These are phyloP conservation scores for Ocimum tenuiflorum DNA, from an alignment of 257 asterid genomes.

Conservation along the genomic window DNA sequence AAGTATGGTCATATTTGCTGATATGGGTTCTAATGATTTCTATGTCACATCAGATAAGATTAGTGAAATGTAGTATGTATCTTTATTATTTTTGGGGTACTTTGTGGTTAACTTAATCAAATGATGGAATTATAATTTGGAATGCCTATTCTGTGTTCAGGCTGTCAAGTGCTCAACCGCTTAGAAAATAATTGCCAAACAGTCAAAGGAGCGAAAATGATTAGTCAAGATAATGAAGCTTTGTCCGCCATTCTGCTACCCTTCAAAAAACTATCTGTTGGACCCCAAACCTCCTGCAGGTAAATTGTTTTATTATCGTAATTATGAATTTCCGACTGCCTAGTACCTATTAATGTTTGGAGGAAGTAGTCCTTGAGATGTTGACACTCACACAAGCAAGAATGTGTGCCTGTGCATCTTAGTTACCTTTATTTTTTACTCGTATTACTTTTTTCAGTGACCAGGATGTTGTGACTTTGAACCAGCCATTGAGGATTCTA, in stretches of 20 bases:
- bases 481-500: slow-evolving; percentile 81
- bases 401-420: neutral
- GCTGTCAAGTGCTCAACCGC: slow-evolving; percentile 72
- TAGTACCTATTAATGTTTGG: neutral
- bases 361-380: slow-evolving; percentile 4
- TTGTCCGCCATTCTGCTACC: slow-evolving; percentile 72
- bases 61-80: too few relatives aligned
- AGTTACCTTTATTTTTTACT: slow-evolving; percentile 4
- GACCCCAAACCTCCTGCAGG: slow-evolving; percentile 52
- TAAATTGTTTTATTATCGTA: slow-evolving; percentile 19
- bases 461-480: slow-evolving; percentile 48
- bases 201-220: slow-evolving; percentile 74
- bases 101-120: too few relatives aligned
- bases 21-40: too few relatives aligned
- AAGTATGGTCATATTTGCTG: too few relatives aligned
- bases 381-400: too few relatives aligned
- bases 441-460: slow-evolving; percentile 47
- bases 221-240: slow-evolving; percentile 85
- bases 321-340: neutral
- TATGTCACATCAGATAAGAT: too few relatives aligned
- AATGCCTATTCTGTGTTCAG: slow-evolving; percentile 34
- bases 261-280: slow-evolving; percentile 48
- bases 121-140: too few relatives aligned
- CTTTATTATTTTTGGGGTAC: too few relatives aligned
- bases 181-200: slow-evolving; percentile 81